A percentile compares a stretch with the other conserved stretches of the same genome.
phyloP scores from a whole-genome alignment of 371 early-diverging fungal species.

The Coemansia sp. region DNA sequence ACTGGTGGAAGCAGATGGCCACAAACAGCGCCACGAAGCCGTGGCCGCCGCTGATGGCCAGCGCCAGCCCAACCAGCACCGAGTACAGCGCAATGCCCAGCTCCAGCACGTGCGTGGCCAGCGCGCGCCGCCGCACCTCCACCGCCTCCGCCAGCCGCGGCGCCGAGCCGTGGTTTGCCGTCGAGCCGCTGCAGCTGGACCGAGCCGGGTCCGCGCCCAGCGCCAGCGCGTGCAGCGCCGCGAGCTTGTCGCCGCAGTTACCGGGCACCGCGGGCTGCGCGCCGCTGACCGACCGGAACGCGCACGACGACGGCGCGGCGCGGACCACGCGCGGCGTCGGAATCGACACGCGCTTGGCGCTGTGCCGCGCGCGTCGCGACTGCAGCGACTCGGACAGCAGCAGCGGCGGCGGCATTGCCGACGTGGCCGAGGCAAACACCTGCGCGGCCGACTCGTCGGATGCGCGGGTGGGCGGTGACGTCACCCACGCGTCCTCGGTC shows the following conservation, averaged over 20 bases:
- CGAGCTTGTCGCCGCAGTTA: too few species aligned
- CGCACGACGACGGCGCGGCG: constrained; percentile 24
- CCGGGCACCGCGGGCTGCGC: background rate
- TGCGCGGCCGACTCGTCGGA: constrained; percentile 7
- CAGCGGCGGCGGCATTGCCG: constrained; percentile 13
- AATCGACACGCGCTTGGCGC: constrained; percentile 38
- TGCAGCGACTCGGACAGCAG: background rate
- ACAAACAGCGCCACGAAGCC: constrained; percentile 73
- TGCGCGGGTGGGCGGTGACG: constrained; percentile 8
- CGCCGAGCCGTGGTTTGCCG: constrained; percentile 16
- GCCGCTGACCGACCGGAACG: constrained; percentile 15
- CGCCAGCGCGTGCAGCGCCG: too few species aligned
- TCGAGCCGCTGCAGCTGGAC: constrained; percentile 6
- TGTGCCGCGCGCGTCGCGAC: constrained; percentile 8
- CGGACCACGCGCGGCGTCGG: constrained; percentile 15
- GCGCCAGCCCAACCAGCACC: constrained; percentile 81
- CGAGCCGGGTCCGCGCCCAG: too few species aligned
- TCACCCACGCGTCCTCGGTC: constrained; percentile 17
- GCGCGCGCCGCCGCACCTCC: constrained; percentile 30
- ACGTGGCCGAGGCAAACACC: constrained; percentile 15
- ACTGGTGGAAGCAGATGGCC: constrained; percentile 86
- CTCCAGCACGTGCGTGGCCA: constrained; percentile 66
- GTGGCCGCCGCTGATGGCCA: constrained; percentile 61
- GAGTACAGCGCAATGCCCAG: constrained; percentile 85
- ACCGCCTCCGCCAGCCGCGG: constrained; percentile 4